Base-by-base conservation (phyloP, 106 monocot species). In the Dioscorea dumetorum region DNA sequence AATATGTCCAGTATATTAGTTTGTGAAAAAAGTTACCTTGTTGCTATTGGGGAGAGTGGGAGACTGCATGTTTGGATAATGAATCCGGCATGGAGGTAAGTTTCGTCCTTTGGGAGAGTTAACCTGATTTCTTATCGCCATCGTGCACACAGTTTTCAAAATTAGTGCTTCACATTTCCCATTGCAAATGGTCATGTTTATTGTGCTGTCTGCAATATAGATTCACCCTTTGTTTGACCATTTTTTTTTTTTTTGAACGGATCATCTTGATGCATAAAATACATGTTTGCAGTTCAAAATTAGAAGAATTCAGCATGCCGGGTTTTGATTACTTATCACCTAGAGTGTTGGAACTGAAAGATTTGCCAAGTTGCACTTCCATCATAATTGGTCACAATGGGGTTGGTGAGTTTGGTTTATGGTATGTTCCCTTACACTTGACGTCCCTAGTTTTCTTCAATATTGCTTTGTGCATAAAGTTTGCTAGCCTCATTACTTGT, bases 321-420 rank as follows among this genome's bases (percentile, higher is more conserved):
- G 61, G 65, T 61, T 82, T 82, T 69, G 72, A 74, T 69, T 51
- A 74, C 21, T n/a, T n/a, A 70, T 58, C 73, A 60, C 73, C 83
- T 67, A 22, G 17, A 12, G 69, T 76, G 41, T 31, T 88, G 64
- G 97, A 84, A 80, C 48, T 97, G 56, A 92, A 79, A 82, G 70
- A 50, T 74, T 52, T 97, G 62, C 80, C 91, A 71, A 70, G 70
- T 14, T 72, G 48, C 64, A 51, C 58, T 32, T 77, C 61, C 24
- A 61, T 87, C 52, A 60, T 97, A 54, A 57, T 97, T 80, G 97
- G 91, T 49, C 82, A 92, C 71, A 75, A 92, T 76, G 89, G 88
- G n/a, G 13, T 67, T 5, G 82, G 89, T 21, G 72, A 65, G 14
- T 97, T 97, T 78, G 79, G 75, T 63, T 74, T 97, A 71, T 97